Percentiles rank a stretch among this genome's conserved stretches.
Evolutionary conservation across 257 asterid species (phyloP).

Genomic region (Leptodermis oblonga): DNA sequence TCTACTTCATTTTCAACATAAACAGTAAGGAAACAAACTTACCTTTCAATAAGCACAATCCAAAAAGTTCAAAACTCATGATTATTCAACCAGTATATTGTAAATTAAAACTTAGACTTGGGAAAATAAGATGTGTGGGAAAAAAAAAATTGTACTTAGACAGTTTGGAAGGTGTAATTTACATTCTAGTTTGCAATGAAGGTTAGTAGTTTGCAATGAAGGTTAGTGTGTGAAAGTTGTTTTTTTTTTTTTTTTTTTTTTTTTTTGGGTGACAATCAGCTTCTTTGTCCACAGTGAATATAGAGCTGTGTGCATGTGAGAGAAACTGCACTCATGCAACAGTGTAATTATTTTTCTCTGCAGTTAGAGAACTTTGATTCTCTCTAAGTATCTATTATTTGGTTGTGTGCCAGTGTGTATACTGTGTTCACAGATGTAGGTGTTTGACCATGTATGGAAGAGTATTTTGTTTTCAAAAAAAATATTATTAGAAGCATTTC

Average conservation of each 20-base stretch:
- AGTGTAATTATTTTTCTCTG: not conserved
- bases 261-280: not conserved
- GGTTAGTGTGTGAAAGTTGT: not conserved
- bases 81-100: not conserved
- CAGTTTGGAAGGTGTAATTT: no score
- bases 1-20: not conserved
- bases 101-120: not conserved
- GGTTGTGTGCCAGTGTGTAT: slow-evolving; percentile 1
- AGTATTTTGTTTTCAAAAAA: not conserved
- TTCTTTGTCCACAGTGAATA: not conserved
- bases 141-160: no score
- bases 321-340: not conserved
- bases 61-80: not conserved
- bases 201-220: not conserved
- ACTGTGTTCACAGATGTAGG: not conserved
- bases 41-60: not conserved
- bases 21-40: not conserved
- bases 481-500: not conserved
- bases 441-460: not conserved
- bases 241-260: no score
- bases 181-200: no score
- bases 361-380: not conserved
- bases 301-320: not conserved
- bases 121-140: no score
- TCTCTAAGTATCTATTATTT: not conserved